Percentiles rank a stretch among this genome's conserved stretches.
These are phyloP conservation scores for Dittrichia graveolens DNA, from an alignment of 129 eudicot genomes.

Conservation along the genomic window DNA sequence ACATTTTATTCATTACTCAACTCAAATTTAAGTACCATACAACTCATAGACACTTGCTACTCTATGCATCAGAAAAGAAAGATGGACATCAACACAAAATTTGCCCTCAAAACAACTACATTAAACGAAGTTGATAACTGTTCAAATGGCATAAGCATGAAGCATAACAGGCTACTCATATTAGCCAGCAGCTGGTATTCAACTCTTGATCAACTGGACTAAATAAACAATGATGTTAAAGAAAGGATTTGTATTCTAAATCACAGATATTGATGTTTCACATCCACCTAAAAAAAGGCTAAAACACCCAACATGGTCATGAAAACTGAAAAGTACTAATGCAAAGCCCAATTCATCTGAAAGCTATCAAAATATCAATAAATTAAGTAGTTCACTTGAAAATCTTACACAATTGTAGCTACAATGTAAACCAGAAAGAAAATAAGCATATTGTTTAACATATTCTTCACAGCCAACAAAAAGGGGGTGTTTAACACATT, in stretches of 20 bases:
- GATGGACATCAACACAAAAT: too few relatives aligned
- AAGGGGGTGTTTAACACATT: too few relatives aligned
- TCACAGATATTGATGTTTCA: conserved; percentile 6
- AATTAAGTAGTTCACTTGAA: background rate
- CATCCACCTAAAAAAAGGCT: background rate
- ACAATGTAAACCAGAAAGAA: conserved; percentile 19
- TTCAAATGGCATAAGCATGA: conserved; percentile 39
- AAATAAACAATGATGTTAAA: conserved; percentile 13
- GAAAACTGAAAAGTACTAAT: background rate
- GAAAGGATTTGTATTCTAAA: background rate
- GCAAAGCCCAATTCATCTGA: conserved; percentile 4
- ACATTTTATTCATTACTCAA: too few relatives aligned
- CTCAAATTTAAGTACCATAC: too few relatives aligned
- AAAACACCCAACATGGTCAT: background rate
- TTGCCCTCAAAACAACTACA: too few relatives aligned
- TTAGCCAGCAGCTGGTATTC: too few relatives aligned
- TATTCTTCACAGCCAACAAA: too few relatives aligned
- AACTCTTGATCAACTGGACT: conserved; percentile 63
- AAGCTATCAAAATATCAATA: conserved; percentile 15
- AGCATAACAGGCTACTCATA: too few relatives aligned
- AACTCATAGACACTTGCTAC: too few relatives aligned
- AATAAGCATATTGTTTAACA: too few relatives aligned
- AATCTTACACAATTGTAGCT: conserved; percentile 13
- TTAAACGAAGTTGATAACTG: conserved; percentile 32
- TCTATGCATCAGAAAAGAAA: too few relatives aligned